These are phyloP conservation scores for Cicer yamashitae DNA, from an alignment of 306 rosid species.

Conservation along the genomic window DNA sequence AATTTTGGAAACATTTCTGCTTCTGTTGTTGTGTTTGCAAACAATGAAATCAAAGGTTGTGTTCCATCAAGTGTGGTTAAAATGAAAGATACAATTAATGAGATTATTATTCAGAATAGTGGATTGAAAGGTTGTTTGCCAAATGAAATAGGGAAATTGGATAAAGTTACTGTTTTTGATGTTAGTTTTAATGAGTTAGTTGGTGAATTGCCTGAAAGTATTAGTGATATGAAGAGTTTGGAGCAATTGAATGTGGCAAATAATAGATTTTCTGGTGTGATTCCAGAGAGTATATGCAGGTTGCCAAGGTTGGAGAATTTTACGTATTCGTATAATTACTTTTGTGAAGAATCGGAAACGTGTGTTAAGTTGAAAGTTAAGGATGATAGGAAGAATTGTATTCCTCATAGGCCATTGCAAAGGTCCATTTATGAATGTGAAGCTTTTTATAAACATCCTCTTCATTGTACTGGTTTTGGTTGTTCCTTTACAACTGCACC, in stretches of 20 bases:
- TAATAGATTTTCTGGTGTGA: slow-evolving; percentile 65
- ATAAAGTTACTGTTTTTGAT: slow-evolving; percentile 71
- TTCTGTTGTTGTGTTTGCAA: slow-evolving; percentile 78
- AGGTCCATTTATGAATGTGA: slow-evolving; percentile 62
- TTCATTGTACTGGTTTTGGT: slow-evolving; percentile 61
- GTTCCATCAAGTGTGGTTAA: slow-evolving; percentile 63
- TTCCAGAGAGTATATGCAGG: slow-evolving; percentile 68
- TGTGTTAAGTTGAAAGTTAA: slow-evolving; percentile 61
- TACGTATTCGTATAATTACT: slow-evolving; percentile 72
- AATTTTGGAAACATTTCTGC: slow-evolving; percentile 65
- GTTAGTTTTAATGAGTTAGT: slow-evolving; percentile 64
- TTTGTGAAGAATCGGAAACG: slow-evolving; percentile 57
- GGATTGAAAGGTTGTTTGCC: slow-evolving; percentile 82
- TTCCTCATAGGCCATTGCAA: slow-evolving; percentile 72
- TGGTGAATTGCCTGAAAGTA: slow-evolving; percentile 70
- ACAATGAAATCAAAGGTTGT: slow-evolving; percentile 66
- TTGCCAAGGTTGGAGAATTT: slow-evolving; percentile 80
- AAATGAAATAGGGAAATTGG: slow-evolving; percentile 57
- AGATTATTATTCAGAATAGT: slow-evolving; percentile 66
- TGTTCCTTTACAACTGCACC: slow-evolving; percentile 44
- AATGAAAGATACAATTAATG: slow-evolving; percentile 68
- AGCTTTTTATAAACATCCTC: slow-evolving; percentile 57
- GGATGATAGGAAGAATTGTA: slow-evolving; percentile 72
- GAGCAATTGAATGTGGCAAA: slow-evolving; percentile 77
- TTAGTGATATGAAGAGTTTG: slow-evolving; percentile 68